Conservation (phyloP, 805 yeast species). For the Myxozyma neglecta region DNA sequence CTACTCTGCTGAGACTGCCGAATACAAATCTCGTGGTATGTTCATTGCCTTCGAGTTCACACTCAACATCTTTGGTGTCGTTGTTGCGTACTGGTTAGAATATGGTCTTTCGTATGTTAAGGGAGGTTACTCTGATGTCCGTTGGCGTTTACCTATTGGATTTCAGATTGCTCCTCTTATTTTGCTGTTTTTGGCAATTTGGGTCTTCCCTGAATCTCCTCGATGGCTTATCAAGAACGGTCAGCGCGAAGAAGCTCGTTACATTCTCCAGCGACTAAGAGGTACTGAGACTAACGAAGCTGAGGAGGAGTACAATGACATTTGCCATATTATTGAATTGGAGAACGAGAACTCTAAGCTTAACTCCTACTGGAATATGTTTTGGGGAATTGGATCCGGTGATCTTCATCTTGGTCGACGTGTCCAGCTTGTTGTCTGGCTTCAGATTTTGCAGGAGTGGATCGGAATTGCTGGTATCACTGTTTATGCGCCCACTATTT, state of each 20-base stretch:
- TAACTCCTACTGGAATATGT: slow-evolving; percentile 48
- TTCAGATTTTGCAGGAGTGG: slow-evolving; percentile 44
- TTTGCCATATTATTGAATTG: slow-evolving; percentile 30
- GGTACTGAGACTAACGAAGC: slow-evolving; percentile 24
- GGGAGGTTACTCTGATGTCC: slow-evolving; percentile 34
- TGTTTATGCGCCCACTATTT: slow-evolving; percentile 48
- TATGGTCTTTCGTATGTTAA: slow-evolving; percentile 52
- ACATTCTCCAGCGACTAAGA: slow-evolving; percentile 23
- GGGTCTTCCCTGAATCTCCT: slow-evolving; percentile 77
- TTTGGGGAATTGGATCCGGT: slow-evolving; percentile 50
- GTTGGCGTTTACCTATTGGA: slow-evolving; percentile 75
- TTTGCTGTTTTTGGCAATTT: slow-evolving; percentile 56
- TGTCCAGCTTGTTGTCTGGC: slow-evolving; percentile 39
- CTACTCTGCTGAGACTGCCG: slow-evolving; percentile 74
- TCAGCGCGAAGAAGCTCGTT: slow-evolving; percentile 59
- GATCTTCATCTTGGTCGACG: slow-evolving; percentile 48
- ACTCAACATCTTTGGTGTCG: slow-evolving; percentile 59
- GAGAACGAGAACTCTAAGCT: slow-evolving; percentile 24
- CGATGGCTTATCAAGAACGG: slow-evolving; percentile 72
- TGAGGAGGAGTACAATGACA: slow-evolving; percentile 21
- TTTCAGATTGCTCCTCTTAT: slow-evolving; percentile 61
- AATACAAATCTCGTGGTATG: slow-evolving; percentile 41
- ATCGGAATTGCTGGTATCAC: slow-evolving; percentile 49
- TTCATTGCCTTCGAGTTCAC: slow-evolving; percentile 64
- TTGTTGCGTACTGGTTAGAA: slow-evolving; percentile 69